Evolutionary conservation across 805 yeast species (phyloP), one percentile per base, ranked within the genome.

Genomic region (Sugiyamaella boreocaroliniensis): DNA sequence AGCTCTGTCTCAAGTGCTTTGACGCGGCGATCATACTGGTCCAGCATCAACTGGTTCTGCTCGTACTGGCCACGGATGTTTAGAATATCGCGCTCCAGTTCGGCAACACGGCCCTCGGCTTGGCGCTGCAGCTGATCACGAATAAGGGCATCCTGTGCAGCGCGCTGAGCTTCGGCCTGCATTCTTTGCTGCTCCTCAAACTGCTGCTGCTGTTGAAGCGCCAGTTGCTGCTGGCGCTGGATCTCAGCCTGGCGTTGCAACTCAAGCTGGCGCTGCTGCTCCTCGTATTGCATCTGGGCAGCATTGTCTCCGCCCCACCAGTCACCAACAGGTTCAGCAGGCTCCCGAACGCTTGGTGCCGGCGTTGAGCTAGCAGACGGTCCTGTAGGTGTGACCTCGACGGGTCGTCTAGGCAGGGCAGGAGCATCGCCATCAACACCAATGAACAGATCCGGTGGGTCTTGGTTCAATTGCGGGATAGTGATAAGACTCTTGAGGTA

Each of bases 1-100:
- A 89, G 71, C 63, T 90, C 97, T 41, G 72, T 72, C 69, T 90
- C 97, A 56, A 90, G 76, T 20, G 85, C 79, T 67, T 85, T 85
- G 8, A 90, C 96, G 52, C 95, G 75, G 56, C 82, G 77, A 66
- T 90, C 97, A 65, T 90, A 90, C 67, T 89, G 96, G 66, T 85
- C 88, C 50, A 90, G 75, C 71, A 90, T 73, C 58, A 80, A 74
- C 66, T 88, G 96, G 65, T 88, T 95, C 60, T 82, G 86, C 59
- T 89, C 95, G 63, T 85, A 87, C 63, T 89, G 96, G 40, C 84
- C 86, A 58, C 83, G 79, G 58, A 89, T 73, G 57, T 82, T 79
- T 40, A 86, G 71, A 47, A 90, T 68, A 65, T 89, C 96, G 60
- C 88, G 84, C 66, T 89, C 96, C 51, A 87, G 73, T 58, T 86